These are phyloP conservation scores for Cyanidiococcus yangmingshanensis DNA, from an alignment of 23 red algal genomes.

Conservation along the genomic window DNA sequence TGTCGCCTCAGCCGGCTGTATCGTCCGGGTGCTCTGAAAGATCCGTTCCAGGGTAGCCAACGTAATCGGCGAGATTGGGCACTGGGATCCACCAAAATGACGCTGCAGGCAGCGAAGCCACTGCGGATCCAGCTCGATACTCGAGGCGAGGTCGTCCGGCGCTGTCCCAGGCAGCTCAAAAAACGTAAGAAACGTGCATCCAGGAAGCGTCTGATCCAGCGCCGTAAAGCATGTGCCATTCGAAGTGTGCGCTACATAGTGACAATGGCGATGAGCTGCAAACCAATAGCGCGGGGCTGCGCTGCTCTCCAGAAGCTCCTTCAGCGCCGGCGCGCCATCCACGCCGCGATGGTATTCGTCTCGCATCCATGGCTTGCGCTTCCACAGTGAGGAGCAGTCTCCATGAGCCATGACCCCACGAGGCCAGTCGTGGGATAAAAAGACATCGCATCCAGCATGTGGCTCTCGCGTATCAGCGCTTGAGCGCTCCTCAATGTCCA, in stretches of 20 bases:
- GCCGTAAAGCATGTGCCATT: slow-evolving; percentile 51
- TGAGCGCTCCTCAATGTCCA: not conserved
- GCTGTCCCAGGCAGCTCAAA: slow-evolving; percentile 43
- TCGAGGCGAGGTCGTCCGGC: not conserved
- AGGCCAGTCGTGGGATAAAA: slow-evolving; percentile 91
- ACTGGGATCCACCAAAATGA: not conserved
- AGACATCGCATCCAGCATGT: slow-evolving; percentile 40
- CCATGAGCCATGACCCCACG: slow-evolving; percentile 49
- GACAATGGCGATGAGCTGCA: slow-evolving; percentile 76
- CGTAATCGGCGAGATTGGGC: not conserved
- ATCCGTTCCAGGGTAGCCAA: not conserved
- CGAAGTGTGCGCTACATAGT: slow-evolving; percentile 41
- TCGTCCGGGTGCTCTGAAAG: not conserved
- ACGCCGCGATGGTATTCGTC: slow-evolving; percentile 34
- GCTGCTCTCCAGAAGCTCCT: slow-evolving; percentile 23
- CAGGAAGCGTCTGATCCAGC: slow-evolving; percentile 64
- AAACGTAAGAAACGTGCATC: slow-evolving; percentile 67
- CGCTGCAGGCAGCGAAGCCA: not conserved
- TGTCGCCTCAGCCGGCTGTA: not conserved
- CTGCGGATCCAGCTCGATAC: not conserved
- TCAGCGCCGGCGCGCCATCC: slow-evolving; percentile 44
- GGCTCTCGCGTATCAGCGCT: not conserved
- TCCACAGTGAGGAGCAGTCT: slow-evolving; percentile 34
- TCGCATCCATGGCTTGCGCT: slow-evolving; percentile 70
- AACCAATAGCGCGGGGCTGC: slow-evolving; percentile 73